Conservation (phyloP, 2,329 filamentous ascomycete genomes). For the Bipolaris victoriae region DNA sequence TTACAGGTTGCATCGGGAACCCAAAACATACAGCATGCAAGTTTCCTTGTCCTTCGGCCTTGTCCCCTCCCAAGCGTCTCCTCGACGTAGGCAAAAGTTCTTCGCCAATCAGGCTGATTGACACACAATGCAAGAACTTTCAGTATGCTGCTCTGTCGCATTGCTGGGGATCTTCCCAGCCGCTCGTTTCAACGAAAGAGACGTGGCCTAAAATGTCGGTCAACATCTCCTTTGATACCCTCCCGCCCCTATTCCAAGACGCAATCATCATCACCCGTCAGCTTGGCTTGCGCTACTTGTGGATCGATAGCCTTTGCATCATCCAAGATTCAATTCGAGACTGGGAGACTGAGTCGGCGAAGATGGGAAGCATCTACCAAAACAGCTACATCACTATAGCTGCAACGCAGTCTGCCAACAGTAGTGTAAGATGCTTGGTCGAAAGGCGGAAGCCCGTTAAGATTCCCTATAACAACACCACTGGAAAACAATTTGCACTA, state of each 20-base stretch:
- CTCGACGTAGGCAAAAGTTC: conserved; percentile 40
- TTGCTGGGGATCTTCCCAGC: conserved; percentile 39
- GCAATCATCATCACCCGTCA: not conserved
- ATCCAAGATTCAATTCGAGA: conserved; percentile 27
- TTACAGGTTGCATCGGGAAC: conserved; percentile 42
- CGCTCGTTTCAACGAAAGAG: conserved; percentile 35
- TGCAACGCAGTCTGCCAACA: conserved; percentile 34
- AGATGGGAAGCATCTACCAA: conserved; percentile 46
- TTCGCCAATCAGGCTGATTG: conserved; percentile 40
- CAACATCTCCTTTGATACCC: conserved; percentile 34
- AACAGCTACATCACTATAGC: conserved; percentile 43
- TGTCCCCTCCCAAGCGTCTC: conserved; percentile 35
- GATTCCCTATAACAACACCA: conserved; percentile 35
- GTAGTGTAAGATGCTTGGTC: conserved; percentile 26
- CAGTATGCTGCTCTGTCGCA: conserved; percentile 42
- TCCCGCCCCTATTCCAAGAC: conserved; percentile 30
- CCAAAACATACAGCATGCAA: conserved; percentile 39
- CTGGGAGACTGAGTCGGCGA: conserved; percentile 44
- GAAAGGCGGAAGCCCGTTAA: conserved; percentile 37
- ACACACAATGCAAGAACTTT: conserved; percentile 36
- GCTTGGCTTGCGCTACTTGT: conserved; percentile 3
- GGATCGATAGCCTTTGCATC: conserved; percentile 13
- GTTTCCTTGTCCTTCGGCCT: conserved; percentile 23
- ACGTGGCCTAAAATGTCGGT: conserved; percentile 35
- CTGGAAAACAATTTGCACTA: conserved; percentile 32